Evolutionary conservation across 176 grass and related monocot species (phyloP), one percentile per base, ranked within the genome.

Genomic region (Cymbopogon citratus): DNA sequence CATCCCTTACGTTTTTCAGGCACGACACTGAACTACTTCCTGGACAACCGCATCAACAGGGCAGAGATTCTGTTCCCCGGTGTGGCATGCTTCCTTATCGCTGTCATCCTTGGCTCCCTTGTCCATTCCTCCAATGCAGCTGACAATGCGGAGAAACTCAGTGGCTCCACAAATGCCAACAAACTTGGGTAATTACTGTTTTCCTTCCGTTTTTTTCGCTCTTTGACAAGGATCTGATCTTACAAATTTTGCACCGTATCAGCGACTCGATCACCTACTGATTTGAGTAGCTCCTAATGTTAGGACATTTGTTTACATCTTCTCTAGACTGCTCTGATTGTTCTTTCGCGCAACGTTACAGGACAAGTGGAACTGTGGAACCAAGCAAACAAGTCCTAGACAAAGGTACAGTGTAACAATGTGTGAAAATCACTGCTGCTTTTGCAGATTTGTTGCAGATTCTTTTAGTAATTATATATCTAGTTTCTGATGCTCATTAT

Each of bases 61-160:
- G 93, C 93, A 62, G 90, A 92, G 46, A 92, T 95, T 82, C 85
- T 95, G 71, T 95, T 95, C 80, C 69, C 90, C 35, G 90, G 93
- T 28, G 90, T 90, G 43, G 93, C 21, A 48, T 95, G 87, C 87
- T 95, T 95, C 81, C 80, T 92, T 54, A 45, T 95, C 79, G 93
- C 90, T 13, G 93, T 90, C 29, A 81, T 91, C 82, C 90, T 92
- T 51, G 93, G 93, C 9, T 95, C 93, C 38, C 85, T 85, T 44
- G 93, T 95, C 33, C 90, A 92, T 69, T 84, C 90, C 66, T 95
- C 93, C 39, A 92, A 92, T 88, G 82, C 93, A 19, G 85, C 87
- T 38, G 93, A 92, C 54, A 95, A 90, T 54, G 67, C 88, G 28
- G 28, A 90, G 31, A 92, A 95, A 86, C 83, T 95, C 27, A 84